phyloP scores from a whole-genome alignment of 2,329 filamentous ascomycete genomes.

The Cercospora sp. region DNA sequence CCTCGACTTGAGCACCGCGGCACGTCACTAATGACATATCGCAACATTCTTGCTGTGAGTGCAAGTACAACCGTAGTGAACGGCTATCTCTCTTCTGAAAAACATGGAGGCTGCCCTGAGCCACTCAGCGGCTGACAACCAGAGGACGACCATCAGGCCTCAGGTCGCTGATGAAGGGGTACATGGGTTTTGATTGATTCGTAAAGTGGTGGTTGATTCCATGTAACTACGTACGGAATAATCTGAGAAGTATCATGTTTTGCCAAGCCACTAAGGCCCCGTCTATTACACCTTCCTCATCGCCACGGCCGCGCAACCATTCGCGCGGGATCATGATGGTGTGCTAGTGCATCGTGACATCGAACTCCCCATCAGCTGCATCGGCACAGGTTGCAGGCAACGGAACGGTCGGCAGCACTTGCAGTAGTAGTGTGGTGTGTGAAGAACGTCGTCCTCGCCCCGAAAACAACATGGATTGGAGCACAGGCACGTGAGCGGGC shows the following conservation, averaged over 20 bases:
- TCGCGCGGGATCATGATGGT: neutral
- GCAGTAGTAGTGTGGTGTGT: neutral
- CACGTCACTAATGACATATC: neutral
- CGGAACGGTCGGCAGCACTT: neutral
- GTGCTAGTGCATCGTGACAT: constrained; percentile 19
- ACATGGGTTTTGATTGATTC: too few relatives aligned
- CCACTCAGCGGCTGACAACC: neutral
- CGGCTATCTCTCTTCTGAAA: neutral
- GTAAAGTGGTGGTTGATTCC: too few relatives aligned
- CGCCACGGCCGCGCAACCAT: neutral
- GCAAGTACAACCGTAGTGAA: neutral
- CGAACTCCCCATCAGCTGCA: constrained; percentile 15
- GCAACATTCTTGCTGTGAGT: neutral
- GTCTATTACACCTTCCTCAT: too few relatives aligned
- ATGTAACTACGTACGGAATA: too few relatives aligned
- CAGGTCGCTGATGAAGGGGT: too few relatives aligned
- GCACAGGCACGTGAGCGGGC: constrained; percentile 4
- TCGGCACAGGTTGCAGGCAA: constrained; percentile 6
- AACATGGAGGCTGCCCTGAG: neutral
- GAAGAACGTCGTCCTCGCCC: neutral
- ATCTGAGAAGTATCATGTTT: too few relatives aligned
- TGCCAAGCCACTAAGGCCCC: too few relatives aligned
- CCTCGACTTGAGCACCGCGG: neutral
- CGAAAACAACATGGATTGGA: neutral
- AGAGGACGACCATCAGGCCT: neutral